Base-by-base conservation (phyloP, 345 rosid species). In the Laguncularia racemosa region DNA sequence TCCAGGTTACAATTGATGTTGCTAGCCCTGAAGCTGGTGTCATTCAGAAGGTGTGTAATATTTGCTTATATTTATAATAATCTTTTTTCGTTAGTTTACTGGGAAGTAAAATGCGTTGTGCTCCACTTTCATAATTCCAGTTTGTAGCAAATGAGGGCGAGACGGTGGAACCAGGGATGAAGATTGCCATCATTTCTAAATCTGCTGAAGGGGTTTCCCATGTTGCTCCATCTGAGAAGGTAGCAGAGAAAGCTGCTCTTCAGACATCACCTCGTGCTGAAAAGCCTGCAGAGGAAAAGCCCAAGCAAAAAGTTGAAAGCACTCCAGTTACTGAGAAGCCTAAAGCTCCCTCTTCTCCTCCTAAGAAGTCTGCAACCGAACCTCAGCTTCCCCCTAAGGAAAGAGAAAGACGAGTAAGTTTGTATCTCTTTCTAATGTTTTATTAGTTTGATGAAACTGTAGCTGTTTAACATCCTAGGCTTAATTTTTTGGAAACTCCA, bases 321-420 rank as follows among this genome's bases (percentile, higher is more conserved):
- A 14, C 83, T 59, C 61, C 82, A 2, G 52, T 17, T 9, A 16
- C 16, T 13, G 74, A 85, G 76, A 88, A 62, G 67, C 82, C 80
- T 46, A 84, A 79, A 69, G 58, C 79, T 66, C 64, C 72, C 45
- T 60, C 86, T 59, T 58, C 92, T 57, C 81, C 96, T 40, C 68
- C 90, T 47, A 84, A 77, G 57, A 75, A 58, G 26, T 73, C 89
- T 62, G 89, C 96, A 11, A 70, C 84, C 38, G 99, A 90, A 66
- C 97, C 99, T 12, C 90, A 87, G 69, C 97, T 95, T 58, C 99
- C 99, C 38, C 99, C 99, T 3, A 93, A 93, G 77, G 99, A 90
- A 26, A 81, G 92, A 65, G 99, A 93, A 81, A 90, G 97, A 84
- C 75, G 97, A 51, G 99, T 90, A 77, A 64, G 90, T 57, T 13